phyloP scores from a whole-genome alignment of 2,329 filamentous ascomycete genomes.

The Ciborinia camelliae region DNA sequence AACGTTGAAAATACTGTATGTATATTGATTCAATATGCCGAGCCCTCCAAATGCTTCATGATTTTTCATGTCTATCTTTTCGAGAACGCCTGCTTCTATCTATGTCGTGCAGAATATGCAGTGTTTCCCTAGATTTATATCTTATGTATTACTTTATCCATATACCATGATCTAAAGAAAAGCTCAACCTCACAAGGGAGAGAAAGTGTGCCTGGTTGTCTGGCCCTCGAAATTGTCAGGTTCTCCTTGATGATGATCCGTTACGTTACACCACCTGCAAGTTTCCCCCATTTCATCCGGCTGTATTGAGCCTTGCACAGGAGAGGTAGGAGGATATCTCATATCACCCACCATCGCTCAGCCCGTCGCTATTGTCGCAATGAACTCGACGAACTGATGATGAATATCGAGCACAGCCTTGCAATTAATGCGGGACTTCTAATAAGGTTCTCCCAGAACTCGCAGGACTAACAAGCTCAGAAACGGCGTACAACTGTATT shows the following conservation, averaged over 20 bases:
- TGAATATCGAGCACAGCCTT: constrained; percentile 12
- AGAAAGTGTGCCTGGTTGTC: neutral
- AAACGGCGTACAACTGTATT: no score
- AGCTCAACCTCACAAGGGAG: neutral
- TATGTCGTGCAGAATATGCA: constrained; percentile 15
- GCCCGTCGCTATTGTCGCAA: neutral
- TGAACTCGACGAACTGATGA: neutral
- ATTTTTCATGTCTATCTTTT: neutral
- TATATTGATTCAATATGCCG: neutral
- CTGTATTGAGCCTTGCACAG: constrained; percentile 9
- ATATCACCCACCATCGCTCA: neutral
- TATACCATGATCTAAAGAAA: neutral
- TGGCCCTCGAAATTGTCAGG: neutral
- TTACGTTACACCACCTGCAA: neutral
- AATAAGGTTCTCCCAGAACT: neutral
- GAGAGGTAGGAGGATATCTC: neutral
- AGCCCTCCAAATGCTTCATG: neutral
- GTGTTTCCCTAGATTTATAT: neutral
- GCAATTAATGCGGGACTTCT: neutral
- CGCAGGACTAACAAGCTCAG: neutral
- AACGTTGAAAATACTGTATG: neutral
- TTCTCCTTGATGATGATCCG: neutral
- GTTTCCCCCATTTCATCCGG: constrained; percentile 9
- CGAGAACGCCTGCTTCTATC: neutral
- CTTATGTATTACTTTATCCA: neutral